Evolutionary conservation across 2,329 filamentous ascomycete species (phyloP), one percentile per base, ranked within the genome.

Genomic region (Phyllosticta capitalensis): DNA sequence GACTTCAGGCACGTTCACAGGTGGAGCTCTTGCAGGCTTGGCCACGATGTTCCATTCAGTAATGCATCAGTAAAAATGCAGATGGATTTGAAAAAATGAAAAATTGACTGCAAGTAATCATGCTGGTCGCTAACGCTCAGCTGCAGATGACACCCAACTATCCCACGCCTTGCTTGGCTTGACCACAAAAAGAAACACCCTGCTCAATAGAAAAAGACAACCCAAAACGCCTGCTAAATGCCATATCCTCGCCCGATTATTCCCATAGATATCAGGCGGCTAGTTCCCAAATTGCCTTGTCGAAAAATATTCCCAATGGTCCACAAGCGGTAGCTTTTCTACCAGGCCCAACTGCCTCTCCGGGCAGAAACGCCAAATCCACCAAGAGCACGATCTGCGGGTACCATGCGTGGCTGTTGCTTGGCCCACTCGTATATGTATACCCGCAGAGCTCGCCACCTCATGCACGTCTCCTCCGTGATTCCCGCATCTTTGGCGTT

Each of bases 341-440:
- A 69, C 62, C 63, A 66, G n/a, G 75, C 78, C 78, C 78, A 80
- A 68, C 75, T 78, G 22, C 78, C 78, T 64, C 75, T 74, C 62
- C 78, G 69, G 1, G 74, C 76, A n/a, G 68, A 72, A 22, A 74
- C 74, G 10, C 76, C 78, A 65, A 72, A 75, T 12, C 69, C 71
- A 45, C 69, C 72, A 4, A 67, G 63, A 21, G 66, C 61, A 12
- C 61, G 61, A 9, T 65, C 68, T 19, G 65, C 67, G 17, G 65
- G 65, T 14, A 68, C 79, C 72, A 94, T 83, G 63, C 83, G 81
- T 5, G 91, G 90, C 70, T 95, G 89, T 72, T 96, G 91, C 60
- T 87, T 81, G 22, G 88, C 92, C 92, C 92, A 97, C 71, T 96
- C 91, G 45, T 81, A 80, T 48, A 97, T 88, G 71, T 97, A 97